Conservation (phyloP, 805 yeast genomes). For the Candida pini region DNA sequence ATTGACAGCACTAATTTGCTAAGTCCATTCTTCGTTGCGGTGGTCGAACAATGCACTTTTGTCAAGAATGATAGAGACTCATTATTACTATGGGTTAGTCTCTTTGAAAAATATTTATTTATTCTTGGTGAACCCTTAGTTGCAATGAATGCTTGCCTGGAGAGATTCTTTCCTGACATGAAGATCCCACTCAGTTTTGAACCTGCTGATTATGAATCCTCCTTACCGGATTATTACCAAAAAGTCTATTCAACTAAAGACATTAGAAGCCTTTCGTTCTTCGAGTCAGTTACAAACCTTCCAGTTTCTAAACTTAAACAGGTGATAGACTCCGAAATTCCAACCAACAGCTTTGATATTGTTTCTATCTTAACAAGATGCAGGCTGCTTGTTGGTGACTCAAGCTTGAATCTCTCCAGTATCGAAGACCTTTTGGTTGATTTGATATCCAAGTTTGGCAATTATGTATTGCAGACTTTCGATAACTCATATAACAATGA, state of each 20-base stretch:
- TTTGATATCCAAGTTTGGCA: constrained; percentile 41
- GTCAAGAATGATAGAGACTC: constrained; percentile 30
- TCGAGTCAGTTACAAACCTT: constrained; percentile 30
- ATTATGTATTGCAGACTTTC: constrained; percentile 27
- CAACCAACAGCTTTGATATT: constrained; percentile 43
- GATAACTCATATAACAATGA: not conserved
- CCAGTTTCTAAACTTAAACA: constrained; percentile 25
- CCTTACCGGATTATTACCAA: constrained; percentile 4
- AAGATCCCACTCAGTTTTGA: constrained; percentile 7
- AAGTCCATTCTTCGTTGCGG: constrained; percentile 53
- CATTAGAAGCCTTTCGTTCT: constrained; percentile 24
- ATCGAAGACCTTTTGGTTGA: constrained; percentile 28
- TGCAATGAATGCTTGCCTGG: constrained; percentile 12
- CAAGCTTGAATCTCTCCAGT: constrained; percentile 13
- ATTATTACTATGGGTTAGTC: constrained; percentile 41
- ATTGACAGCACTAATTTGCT: constrained; percentile 22
- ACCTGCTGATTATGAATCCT: constrained; percentile 8
- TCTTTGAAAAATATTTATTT: constrained; percentile 40
- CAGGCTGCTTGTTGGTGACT: constrained; percentile 24
- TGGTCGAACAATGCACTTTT: constrained; percentile 67
- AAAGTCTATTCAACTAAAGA: constrained; percentile 1
- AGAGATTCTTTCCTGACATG: constrained; percentile 7
- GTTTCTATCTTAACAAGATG: constrained; percentile 40
- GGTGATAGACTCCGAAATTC: constrained; percentile 28
- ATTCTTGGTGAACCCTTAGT: constrained; percentile 55